Evolutionary conservation across 2,329 filamentous ascomycete species (phyloP).

Genomic region (Kalmusia sp.): DNA sequence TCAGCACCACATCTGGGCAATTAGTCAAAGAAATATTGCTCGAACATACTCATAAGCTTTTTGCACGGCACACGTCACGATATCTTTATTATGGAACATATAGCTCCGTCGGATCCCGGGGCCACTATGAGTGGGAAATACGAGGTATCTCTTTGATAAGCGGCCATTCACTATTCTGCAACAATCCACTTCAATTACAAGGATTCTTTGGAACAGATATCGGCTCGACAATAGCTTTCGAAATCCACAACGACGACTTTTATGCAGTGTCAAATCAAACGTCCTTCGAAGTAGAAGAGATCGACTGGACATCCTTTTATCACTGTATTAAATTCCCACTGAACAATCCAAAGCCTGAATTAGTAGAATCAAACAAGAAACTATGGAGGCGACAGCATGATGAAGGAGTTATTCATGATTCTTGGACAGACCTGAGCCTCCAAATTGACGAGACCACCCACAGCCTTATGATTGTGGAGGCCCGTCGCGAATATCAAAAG

Average conservation of each 20-base stretch:
- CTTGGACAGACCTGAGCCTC: slow-evolving; percentile 73
- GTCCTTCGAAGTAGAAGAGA: slow-evolving; percentile 66
- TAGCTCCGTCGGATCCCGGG: slow-evolving; percentile 60
- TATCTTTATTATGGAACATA: slow-evolving; percentile 73
- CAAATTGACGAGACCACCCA: slow-evolving; percentile 66
- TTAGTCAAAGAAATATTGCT: slow-evolving; percentile 43
- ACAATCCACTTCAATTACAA: slow-evolving; percentile 60
- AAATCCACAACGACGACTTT: slow-evolving; percentile 69
- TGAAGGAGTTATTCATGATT: slow-evolving; percentile 76
- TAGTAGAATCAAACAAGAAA: slow-evolving; percentile 53
- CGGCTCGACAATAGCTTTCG: slow-evolving; percentile 73
- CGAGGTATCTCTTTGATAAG: slow-evolving; percentile 47
- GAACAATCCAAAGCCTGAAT: slow-evolving; percentile 48
- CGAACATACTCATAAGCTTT: slow-evolving; percentile 60
- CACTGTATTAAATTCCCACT: slow-evolving; percentile 70
- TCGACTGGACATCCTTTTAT: slow-evolving; percentile 74
- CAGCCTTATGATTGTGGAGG: slow-evolving; percentile 68
- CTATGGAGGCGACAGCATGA: slow-evolving; percentile 72
- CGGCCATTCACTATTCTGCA: slow-evolving; percentile 52
- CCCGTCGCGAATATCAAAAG: slow-evolving; percentile 70
- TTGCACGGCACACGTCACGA: slow-evolving; percentile 68
- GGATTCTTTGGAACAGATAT: slow-evolving; percentile 70
- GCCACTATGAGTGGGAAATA: slow-evolving; percentile 69
- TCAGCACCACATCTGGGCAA: slow-evolving; percentile 35
- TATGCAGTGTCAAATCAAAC: slow-evolving; percentile 74